These are phyloP conservation scores for Gilbertella persicaria DNA, from an alignment of 371 early-diverging fungal species.

Conservation along the genomic window DNA sequence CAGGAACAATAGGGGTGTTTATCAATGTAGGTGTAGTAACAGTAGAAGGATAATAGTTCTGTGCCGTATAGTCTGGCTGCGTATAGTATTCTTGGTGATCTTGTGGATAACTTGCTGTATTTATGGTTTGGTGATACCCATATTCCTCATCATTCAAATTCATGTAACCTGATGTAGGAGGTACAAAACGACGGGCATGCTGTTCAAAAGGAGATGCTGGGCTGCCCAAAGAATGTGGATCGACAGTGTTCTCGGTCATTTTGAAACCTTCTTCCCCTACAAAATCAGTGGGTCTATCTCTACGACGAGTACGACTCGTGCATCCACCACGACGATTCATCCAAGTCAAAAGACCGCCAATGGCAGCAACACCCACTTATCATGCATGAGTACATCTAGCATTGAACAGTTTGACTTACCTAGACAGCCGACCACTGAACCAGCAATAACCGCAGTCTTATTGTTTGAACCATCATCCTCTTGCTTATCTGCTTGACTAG, in stretches of 20 bases:
- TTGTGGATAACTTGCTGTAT: slow-evolving; percentile 6
- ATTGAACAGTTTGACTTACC: too few relatives aligned
- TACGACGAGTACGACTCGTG: slow-evolving; percentile 28
- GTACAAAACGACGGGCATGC: slow-evolving; percentile 37
- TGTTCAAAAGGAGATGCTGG: slow-evolving; percentile 31
- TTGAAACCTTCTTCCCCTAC: slow-evolving; percentile 11
- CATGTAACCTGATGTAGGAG: slow-evolving; percentile 33
- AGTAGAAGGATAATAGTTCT: slow-evolving; percentile 2
- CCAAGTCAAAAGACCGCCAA: slow-evolving; percentile 25
- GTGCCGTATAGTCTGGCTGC: slow-evolving; percentile 6
- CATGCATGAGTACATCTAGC: neutral
- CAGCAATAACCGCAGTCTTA: slow-evolving; percentile 24
- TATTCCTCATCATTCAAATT: slow-evolving; percentile 32
- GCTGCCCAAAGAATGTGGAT: slow-evolving; percentile 14
- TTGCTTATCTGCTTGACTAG: neutral
- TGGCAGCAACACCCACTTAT: slow-evolving; percentile 21
- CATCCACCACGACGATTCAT: slow-evolving; percentile 35
- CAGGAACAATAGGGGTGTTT: slow-evolving; percentile 4
- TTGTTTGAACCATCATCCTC: neutral
- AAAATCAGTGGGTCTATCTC: slow-evolving; percentile 12
- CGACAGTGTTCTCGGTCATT: slow-evolving; percentile 10
- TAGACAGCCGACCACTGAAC: slow-evolving; percentile 28
- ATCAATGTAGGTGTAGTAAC: too few relatives aligned
- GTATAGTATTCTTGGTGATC: slow-evolving; percentile 15
- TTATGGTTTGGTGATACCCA: slow-evolving; percentile 20